phyloP scores from a whole-genome alignment of 2,329 filamentous ascomycete genomes.

The Fusarium burgessii region DNA sequence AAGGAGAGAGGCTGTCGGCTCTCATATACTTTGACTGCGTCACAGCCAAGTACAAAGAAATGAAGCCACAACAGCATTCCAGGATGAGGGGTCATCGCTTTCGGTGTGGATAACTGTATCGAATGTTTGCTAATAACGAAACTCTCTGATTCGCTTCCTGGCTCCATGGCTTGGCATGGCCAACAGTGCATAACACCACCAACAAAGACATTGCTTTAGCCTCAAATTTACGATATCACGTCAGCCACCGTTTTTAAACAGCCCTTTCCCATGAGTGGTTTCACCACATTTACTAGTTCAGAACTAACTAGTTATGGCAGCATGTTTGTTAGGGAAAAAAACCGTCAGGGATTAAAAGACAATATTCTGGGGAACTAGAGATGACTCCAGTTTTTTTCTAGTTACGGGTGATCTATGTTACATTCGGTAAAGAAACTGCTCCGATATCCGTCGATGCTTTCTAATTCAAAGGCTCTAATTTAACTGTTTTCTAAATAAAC shows the following conservation, averaged over 20 bases:
- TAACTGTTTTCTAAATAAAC: not conserved
- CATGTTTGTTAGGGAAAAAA: not conserved
- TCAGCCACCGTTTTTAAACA: not conserved
- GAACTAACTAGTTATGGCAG: not conserved
- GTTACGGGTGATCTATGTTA: not conserved
- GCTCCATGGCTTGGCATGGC: not conserved
- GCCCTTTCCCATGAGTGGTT: not conserved
- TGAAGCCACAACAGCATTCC: not conserved
- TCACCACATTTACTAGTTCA: not conserved
- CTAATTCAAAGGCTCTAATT: not conserved
- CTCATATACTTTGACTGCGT: not conserved
- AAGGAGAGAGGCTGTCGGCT: accelerated
- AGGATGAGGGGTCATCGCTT: not conserved
- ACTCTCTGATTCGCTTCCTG: not conserved
- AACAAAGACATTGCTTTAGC: not conserved
- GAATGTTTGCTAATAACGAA: not conserved
- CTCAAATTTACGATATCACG: not conserved
- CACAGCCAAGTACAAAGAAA: not conserved
- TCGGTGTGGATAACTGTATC: not conserved
- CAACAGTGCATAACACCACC: not conserved
- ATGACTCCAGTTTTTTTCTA: not conserved
- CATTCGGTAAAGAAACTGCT: not conserved
- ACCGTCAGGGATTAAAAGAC: not conserved
- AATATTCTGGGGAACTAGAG: too few relatives aligned
- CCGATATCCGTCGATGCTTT: not conserved